Evolutionary conservation across 176 grass and related monocot species (phyloP).

Genomic region (Saccharum spontaneum): DNA sequence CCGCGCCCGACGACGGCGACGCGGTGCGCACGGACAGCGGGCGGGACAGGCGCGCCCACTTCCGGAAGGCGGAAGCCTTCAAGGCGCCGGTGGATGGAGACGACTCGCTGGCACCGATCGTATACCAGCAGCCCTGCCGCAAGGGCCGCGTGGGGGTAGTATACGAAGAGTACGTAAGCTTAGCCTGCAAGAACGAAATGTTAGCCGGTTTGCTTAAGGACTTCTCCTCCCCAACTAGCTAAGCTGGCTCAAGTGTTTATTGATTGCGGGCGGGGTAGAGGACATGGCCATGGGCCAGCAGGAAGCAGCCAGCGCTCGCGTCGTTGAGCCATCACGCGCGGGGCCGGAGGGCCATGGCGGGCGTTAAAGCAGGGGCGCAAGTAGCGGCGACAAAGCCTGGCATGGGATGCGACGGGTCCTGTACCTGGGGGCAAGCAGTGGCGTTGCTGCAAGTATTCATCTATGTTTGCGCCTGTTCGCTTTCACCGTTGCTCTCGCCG

Average conservation of each 20-base stretch:
- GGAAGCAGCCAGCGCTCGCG: background rate
- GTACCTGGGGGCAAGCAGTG: slow-evolving; percentile 1
- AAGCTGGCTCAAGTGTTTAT: background rate
- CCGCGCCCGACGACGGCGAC: slow-evolving; percentile 35
- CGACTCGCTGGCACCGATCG: background rate
- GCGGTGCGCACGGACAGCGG: slow-evolving; percentile 7
- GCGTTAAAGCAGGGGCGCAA: slow-evolving; percentile 30
- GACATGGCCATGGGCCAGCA: background rate
- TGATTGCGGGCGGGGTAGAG: background rate
- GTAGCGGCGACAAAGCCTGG: slow-evolving; percentile 28
- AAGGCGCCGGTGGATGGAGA: background rate
- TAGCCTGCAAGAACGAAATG: background rate
- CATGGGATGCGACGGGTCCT: slow-evolving; percentile 21
- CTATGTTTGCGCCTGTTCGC: background rate
- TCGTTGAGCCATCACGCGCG: slow-evolving; percentile 25
- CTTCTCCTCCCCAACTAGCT: background rate
- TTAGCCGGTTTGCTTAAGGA: background rate
- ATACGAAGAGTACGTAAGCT: no score
- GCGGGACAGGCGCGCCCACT: slow-evolving; percentile 15
- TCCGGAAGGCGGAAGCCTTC: slow-evolving; percentile 4
- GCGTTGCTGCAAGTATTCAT: background rate
- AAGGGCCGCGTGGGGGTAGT: background rate
- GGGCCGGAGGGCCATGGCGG: background rate
- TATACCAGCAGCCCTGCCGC: background rate
- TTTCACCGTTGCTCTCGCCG: slow-evolving; percentile 21